Evolutionary conservation across 805 yeast species (phyloP), one percentile per base, ranked within the genome.

Genomic region (Citeromyces nyonsensis): DNA sequence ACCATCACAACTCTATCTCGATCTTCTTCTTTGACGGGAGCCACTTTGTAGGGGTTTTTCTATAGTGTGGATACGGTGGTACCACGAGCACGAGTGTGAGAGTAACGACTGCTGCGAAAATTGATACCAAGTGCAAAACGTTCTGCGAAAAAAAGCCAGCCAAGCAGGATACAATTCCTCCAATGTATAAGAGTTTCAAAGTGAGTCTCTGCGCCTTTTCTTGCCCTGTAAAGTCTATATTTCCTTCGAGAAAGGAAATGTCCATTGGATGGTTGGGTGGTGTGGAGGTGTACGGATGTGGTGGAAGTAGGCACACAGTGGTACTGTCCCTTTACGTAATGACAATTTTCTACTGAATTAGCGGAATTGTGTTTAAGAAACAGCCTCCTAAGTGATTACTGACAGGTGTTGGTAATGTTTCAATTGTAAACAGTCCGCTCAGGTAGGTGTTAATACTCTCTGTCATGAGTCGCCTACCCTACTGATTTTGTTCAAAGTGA

Each of bases 41-140:
- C 71, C 75, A 77, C 41, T 46, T 49, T 18, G 61, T 53, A 24
- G 68, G 69, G 36, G 66, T 48, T 41, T 57, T 54, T 33, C 60
- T 74, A 46, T 66, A 79, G 6, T 49, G 40, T 3, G 76, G 62
- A 61, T 75, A 79, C 15, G 78, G 63, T 22, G 84, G 83, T 13
- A 72, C 52, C 4, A 62, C 63, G 4, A 62, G 42, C 5, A 63
- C 34, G 8, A 57, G 35, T 2, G 61, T 44, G 3, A 59, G 18
- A 1, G 54, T 24, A 12, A 58, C 41, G 14, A 60, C 45, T 8
- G 51, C 50, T 8, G 49, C 56, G 45, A 67, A 66, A 9, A 59
- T 41, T 32, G 50, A 50, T 14, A 69, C 38, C 6, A 66, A 44
- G 28, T 48, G 39, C 4, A 41, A 33, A 4, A 77, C 43, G 33